Percentiles rank a stretch among this genome's conserved stretches.
Evolutionary conservation across 83 land plant species (phyloP).

Genomic region (Diphasiastrum complanatum): DNA sequence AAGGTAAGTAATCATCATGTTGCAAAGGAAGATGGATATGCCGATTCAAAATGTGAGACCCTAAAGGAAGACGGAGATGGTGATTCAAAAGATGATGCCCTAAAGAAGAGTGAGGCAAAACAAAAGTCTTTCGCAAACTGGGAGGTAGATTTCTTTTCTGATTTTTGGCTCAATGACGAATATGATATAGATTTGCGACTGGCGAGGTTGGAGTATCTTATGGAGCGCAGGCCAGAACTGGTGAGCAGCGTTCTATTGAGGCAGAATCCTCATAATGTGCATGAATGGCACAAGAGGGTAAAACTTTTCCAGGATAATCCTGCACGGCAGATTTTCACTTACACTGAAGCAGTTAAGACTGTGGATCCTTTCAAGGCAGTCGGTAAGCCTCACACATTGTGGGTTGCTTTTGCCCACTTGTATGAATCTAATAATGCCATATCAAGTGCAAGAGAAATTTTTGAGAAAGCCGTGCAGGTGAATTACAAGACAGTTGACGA

Average conservation of each 20-base stretch:
- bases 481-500: conserved; percentile 82
- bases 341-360: conserved; percentile 86
- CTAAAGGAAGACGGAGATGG: neutral
- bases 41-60: conserved; percentile 27
- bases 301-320: conserved; percentile 79
- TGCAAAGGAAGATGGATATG: conserved; percentile 15
- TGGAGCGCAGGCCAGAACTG: conserved; percentile 78
- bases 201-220: conserved; percentile 58
- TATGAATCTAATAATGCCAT: conserved; percentile 78
- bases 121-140: conserved; percentile 14
- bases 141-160: conserved; percentile 17
- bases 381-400: conserved; percentile 89
- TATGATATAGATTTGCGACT: conserved; percentile 66
- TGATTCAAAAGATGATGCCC: neutral
- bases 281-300: conserved; percentile 82
- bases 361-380: conserved; percentile 90
- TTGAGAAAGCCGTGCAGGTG: conserved; percentile 87
- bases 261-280: conserved; percentile 95
- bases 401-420: conserved; percentile 85
- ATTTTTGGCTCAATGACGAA: conserved; percentile 65
- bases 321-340: conserved; percentile 65
- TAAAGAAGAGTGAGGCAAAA: neutral
- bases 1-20: neutral
- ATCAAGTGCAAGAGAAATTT: conserved; percentile 68
- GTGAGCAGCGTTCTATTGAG: conserved; percentile 84